Evolutionary conservation across 257 asterid species (phyloP).

Genomic region (Ophiorrhiza pumila): DNA sequence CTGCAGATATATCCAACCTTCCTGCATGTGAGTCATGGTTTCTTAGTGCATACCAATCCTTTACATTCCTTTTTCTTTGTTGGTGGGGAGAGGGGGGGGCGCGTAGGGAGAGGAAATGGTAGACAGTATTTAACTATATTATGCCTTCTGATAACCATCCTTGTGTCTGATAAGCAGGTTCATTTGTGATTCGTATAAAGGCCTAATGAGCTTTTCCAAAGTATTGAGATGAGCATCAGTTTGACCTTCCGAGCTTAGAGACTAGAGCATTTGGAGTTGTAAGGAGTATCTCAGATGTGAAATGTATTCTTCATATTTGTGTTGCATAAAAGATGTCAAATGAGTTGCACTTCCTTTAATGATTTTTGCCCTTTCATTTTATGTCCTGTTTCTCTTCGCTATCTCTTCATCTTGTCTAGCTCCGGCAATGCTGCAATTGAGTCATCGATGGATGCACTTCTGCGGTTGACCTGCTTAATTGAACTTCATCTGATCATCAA

Average conservation of each 20-base stretch:
- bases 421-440: not conserved
- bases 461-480: not conserved
- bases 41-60: slow-evolving; percentile 6
- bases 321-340: slow-evolving; percentile 2
- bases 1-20: slow-evolving; percentile 91
- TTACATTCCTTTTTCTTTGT: not conserved
- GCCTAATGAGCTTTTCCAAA: slow-evolving; percentile 35
- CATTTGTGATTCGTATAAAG: slow-evolving; percentile 63
- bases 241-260: slow-evolving; percentile 4
- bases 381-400: not conserved
- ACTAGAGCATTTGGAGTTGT: slow-evolving; percentile 1
- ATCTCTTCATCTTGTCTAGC: not conserved
- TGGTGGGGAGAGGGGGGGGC: no score
- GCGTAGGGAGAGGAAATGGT: slow-evolving; percentile 6
- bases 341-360: not conserved
- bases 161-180: slow-evolving; percentile 42
- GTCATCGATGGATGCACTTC: not conserved
- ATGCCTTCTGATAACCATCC: not conserved
- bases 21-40: slow-evolving; percentile 82
- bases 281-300: slow-evolving; percentile 1
- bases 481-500: not conserved
- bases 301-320: slow-evolving; percentile 3
- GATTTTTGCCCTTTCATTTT: not conserved
- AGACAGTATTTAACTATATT: not conserved
- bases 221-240: slow-evolving; percentile 1